These are phyloP conservation scores for Typha latifolia DNA, from an alignment of 176 grass and related monocot genomes.

Conservation along the genomic window DNA sequence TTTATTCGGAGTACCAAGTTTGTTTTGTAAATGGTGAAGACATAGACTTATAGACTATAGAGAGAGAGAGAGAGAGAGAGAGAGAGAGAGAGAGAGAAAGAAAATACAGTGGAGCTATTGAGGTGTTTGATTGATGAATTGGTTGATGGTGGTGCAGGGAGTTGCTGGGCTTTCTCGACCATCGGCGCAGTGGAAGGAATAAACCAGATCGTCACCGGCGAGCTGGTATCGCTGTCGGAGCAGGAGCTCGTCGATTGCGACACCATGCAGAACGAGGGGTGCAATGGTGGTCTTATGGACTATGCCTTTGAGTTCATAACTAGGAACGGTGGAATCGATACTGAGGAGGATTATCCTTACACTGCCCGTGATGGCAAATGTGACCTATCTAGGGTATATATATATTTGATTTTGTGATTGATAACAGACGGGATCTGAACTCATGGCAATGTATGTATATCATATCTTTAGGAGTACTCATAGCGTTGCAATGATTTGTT, in stretches of 20 bases:
- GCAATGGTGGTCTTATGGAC: slow-evolving; percentile 86
- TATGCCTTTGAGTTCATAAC: slow-evolving; percentile 70
- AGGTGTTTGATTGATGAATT: background rate
- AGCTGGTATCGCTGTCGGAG: slow-evolving; percentile 58
- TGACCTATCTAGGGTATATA: slow-evolving; percentile 48
- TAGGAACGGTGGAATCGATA: slow-evolving; percentile 77
- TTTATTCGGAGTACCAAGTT: too few relatives aligned
- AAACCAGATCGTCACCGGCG: slow-evolving; percentile 82
- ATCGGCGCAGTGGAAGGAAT: slow-evolving; percentile 67
- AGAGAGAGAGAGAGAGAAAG: too few relatives aligned
- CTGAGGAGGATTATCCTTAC: slow-evolving; percentile 85
- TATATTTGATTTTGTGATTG: background rate
- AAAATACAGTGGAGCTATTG: too few relatives aligned
- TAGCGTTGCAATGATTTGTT: background rate
- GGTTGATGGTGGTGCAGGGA: slow-evolving; percentile 43
- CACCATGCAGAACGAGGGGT: slow-evolving; percentile 47
- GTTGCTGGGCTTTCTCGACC: slow-evolving; percentile 97
- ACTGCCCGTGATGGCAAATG: slow-evolving; percentile 50
- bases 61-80: too few relatives aligned
- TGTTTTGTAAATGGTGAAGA: too few relatives aligned
- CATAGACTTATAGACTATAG: too few relatives aligned
- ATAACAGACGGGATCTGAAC: background rate
- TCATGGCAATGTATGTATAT: background rate
- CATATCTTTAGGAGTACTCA: too few relatives aligned
- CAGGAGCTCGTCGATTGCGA: slow-evolving; percentile 86